Base-by-base conservation (phyloP, 352 stramenopile genomes). In the Globisporangium solare region DNA sequence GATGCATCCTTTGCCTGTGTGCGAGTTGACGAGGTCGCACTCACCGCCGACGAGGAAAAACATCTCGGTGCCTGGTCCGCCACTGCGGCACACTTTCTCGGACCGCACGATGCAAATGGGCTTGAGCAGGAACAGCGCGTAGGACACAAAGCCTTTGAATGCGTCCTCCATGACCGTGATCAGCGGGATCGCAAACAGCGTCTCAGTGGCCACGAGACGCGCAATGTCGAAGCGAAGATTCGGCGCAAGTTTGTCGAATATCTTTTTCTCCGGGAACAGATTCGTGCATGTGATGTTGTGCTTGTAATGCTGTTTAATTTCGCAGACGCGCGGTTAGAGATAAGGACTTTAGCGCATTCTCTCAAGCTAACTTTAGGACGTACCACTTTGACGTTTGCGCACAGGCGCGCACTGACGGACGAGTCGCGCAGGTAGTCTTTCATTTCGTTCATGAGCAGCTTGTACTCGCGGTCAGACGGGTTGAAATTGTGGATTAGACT, bases 101-200 rank as follows among this genome's bases (percentile, higher is more conserved):
- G 71, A 73, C 22, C 70, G 74, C 18, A 76, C 57, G 42, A 92
- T 86, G 49, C 67, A 91, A 50, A 92, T 59, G 3, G 84, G 84
- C 48, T 89, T 85, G 66, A 94, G 67, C 18, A 88, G 64, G 47
- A 94, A 94, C 13, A 94, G 69, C 13, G 81, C 81, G 46, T 92
- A 94, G 14, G 80, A 92, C n/a, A 94, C 84, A 46, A 94, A 94
- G 2, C 84, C 84, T 54, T 94, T 94, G 56, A 92, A 92, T n/a
- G 76, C 71, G 50, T 91, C 83, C 35, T 94, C 84, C 82, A 94
- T 92, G 12, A 89, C 76, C 1, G 84, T 92, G 47, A 94, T 88
- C 46, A 94, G 66, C 22, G 80, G 77, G 59, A 94, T 94, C 14
- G 76, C 70, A 49, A 92, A 88, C 22, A 94, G 70, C 39, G 71